Evolutionary conservation across 1,284 basidiomycete species (phyloP), one percentile per base, ranked within the genome.

Genomic region (Apiotrichum montevideense): DNA sequence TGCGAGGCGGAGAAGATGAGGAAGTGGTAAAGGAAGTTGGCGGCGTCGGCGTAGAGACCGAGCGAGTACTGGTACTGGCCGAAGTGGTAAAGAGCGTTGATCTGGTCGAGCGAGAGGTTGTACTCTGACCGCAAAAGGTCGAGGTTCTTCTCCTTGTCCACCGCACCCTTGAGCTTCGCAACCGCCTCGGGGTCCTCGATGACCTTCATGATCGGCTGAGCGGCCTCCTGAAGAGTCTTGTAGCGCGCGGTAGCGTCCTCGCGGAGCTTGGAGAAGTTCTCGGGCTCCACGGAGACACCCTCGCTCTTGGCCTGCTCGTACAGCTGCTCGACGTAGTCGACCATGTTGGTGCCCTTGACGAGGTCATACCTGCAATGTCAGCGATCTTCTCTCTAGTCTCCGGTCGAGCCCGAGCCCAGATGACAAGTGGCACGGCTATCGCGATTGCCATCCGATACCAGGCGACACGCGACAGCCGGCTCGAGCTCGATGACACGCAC

Each of bases 11-110:
- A 96, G 61, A 98, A 87, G 48, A 98, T 87, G 61, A 94, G 90
- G 83, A 97, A 98, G 75, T 98, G 95, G 82, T 98, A 94, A 59
- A 98, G 84, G 79, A 96, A 98, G 77, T 97, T 93, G 53, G 93
- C 92, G 21, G 96, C 93, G 60, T 90, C 90, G 65, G 85, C 87
- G 81, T 98, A 98, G 77, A 93, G 91, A 55, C 96, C 95, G 73
- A 91, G 91, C 39, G 93, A 91, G 80, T 92, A 98, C 78, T 96
- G 93, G 81, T 94, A 98, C 75, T 98, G 88, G 56, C 95, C 96
- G 77, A 95, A 98, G 78, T 92, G 92, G 82, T 98, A 98, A 8
- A 98, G 82, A 2, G 90, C 90, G 51, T 87, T 90, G 76, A 98
- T 96, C 84, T 97, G 90, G 61, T 96, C 92, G 57, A 89, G 80